These are phyloP conservation scores for Aegilops umbellulata DNA, from an alignment of 176 grass and related monocot species.

Conservation along the genomic window DNA sequence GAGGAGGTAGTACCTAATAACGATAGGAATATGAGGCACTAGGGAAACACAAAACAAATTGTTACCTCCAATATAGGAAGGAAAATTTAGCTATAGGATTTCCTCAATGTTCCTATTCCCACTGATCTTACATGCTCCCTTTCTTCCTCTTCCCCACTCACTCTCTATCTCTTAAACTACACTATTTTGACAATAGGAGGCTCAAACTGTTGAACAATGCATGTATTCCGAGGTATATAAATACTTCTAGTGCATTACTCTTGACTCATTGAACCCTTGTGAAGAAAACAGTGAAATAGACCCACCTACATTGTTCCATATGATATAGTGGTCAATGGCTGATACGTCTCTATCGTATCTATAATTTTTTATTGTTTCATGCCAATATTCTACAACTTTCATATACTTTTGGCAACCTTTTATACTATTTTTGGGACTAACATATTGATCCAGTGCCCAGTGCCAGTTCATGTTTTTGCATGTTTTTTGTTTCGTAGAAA, in stretches of 20 bases:
- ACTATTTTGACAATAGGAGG: not conserved
- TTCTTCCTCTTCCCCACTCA: constrained; percentile 9
- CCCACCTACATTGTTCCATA: not conserved
- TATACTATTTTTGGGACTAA: too few relatives aligned
- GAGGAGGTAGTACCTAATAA: not conserved
- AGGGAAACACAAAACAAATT: not conserved
- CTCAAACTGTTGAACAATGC: not conserved
- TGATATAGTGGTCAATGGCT: not conserved
- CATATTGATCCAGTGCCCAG: too few relatives aligned
- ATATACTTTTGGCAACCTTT: too few relatives aligned
- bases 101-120: constrained; percentile 36
- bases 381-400: too few relatives aligned
- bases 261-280: not conserved
- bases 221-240: constrained; percentile 4
- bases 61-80: not conserved
- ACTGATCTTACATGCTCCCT: not conserved
- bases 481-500: too few relatives aligned
- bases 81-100: not conserved
- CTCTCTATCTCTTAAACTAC: not conserved
- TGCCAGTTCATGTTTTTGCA: too few relatives aligned
- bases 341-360: too few relatives aligned
- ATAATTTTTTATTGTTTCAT: too few relatives aligned
- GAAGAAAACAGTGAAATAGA: not conserved
- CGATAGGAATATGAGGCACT: not conserved
- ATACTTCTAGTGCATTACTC: not conserved